phyloP scores from a whole-genome alignment of 2,329 filamentous ascomycete genomes.

The Ophiosphaerella herpotricha region DNA sequence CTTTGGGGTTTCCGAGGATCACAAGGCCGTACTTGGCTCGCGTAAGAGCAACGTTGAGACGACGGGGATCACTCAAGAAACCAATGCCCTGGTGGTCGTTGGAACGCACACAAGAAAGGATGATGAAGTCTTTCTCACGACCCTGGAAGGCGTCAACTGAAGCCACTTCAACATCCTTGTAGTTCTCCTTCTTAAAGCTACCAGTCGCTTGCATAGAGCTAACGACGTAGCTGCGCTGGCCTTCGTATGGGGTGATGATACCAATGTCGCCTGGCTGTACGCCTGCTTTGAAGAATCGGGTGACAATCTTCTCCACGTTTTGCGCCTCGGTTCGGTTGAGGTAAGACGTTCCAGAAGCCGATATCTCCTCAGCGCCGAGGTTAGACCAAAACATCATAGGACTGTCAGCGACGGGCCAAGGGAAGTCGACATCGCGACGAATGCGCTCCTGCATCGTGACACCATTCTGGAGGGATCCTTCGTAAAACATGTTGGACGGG shows the following conservation, averaged over 20 bases:
- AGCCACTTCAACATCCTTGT: constrained; percentile 98
- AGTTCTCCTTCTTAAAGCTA: constrained; percentile 96
- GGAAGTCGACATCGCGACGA: constrained; percentile 93
- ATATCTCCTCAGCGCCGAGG: constrained; percentile 95
- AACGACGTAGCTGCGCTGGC: constrained; percentile 96
- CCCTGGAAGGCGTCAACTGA: constrained; percentile 99
- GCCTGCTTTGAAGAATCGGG: constrained; percentile 97
- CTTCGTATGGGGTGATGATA: constrained; percentile 98
- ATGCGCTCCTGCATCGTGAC: constrained; percentile 88
- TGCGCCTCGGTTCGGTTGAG: constrained; percentile 96
- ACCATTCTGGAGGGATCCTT: constrained; percentile 94
- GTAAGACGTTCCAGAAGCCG: constrained; percentile 95
- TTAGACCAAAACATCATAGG: constrained; percentile 99
- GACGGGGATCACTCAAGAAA: constrained; percentile 95
- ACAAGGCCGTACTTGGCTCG: constrained; percentile 96
- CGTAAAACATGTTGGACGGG: constrained; percentile 99
- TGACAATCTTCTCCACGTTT: constrained; percentile 98
- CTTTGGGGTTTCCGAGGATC: constrained; percentile 96
- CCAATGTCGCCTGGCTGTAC: constrained; percentile 94
- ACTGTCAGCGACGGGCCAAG: constrained; percentile 90
- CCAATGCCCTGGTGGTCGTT: constrained; percentile 99
- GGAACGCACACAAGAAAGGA: constrained; percentile 94
- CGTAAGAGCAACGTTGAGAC: constrained; percentile 95
- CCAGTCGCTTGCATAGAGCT: constrained; percentile 99
- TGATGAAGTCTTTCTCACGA: constrained; percentile 98